phyloP scores from a whole-genome alignment of 371 early-diverging fungal species.

The Chytridium lagenaria region DNA sequence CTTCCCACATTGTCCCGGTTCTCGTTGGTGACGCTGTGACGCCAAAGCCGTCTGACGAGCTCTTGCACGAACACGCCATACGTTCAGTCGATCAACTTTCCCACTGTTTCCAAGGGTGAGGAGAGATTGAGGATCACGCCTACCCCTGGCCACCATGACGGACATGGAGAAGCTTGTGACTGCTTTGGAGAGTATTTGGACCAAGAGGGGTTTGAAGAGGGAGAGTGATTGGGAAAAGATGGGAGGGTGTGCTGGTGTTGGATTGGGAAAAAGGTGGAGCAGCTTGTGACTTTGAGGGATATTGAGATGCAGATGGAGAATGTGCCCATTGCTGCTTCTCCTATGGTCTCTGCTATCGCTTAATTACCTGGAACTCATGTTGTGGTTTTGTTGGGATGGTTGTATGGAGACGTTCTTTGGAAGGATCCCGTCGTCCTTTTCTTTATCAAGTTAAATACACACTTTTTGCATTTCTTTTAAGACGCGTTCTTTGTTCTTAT shows the following conservation, averaged over 20 bases:
- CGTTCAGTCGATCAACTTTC: slow-evolving; percentile 97
- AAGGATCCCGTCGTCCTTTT: too few relatives aligned
- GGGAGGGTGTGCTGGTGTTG: slow-evolving; percentile 93
- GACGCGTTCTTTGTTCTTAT: too few relatives aligned
- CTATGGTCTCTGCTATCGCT: too few relatives aligned
- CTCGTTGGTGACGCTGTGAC: slow-evolving; percentile 94
- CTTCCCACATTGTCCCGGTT: slow-evolving; percentile 97
- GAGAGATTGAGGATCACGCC: slow-evolving; percentile 98
- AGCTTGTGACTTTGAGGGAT: slow-evolving; percentile 38
- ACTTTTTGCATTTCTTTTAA: too few relatives aligned
- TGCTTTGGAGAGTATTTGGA: slow-evolving; percentile 87
- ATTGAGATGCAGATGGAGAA: slow-evolving; percentile 4
- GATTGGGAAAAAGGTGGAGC: slow-evolving; percentile 47
- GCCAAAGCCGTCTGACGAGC: slow-evolving; percentile 90
- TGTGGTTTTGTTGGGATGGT: too few relatives aligned
- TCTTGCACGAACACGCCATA: slow-evolving; percentile 89
- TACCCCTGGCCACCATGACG: slow-evolving; percentile 85
- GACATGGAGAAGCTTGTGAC: slow-evolving; percentile 77
- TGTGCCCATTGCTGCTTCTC: slow-evolving; percentile 1
- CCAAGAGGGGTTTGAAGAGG: slow-evolving; percentile 79
- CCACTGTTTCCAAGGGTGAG: slow-evolving; percentile 93
- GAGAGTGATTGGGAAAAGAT: slow-evolving; percentile 82
- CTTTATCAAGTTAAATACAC: too few relatives aligned
- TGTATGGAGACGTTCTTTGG: too few relatives aligned
- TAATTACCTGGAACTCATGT: too few relatives aligned